Conservation (phyloP, 2,329 filamentous ascomycete species). For the Escovopsis sp. region DNA sequence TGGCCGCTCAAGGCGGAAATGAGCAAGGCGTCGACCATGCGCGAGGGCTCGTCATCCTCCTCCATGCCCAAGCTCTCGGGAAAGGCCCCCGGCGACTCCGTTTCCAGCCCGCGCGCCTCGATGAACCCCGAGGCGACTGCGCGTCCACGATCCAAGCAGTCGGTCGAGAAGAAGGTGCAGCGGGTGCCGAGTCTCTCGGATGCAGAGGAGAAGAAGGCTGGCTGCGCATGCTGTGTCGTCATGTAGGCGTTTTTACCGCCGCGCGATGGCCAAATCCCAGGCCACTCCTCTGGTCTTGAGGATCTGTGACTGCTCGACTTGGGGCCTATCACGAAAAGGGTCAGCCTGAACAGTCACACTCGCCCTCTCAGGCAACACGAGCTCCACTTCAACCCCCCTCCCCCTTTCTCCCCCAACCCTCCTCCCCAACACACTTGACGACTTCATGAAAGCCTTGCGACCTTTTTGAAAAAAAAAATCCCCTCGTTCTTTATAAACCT, state of each 20-base stretch:
- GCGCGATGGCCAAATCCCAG: no score
- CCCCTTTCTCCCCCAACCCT: background rate
- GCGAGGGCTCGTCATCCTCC: constrained; percentile 38
- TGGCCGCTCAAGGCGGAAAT: constrained; percentile 40
- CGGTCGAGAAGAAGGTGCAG: constrained; percentile 7
- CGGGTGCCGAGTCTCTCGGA: constrained; percentile 11
- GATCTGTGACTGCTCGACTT: no score
- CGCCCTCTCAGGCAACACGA: no score
- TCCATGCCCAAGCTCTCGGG: constrained; percentile 45
- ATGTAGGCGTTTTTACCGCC: constrained; percentile 23
- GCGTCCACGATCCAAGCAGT: constrained; percentile 10
- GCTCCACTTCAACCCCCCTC: background rate
- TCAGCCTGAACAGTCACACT: no score
- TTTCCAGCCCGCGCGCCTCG: constrained; percentile 33
- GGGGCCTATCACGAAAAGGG: no score
- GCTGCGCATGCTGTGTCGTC: constrained; percentile 37
- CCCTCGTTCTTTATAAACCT: constrained; percentile 2
- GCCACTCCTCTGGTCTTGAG: no score
- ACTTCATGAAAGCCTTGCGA: constrained; percentile 5
- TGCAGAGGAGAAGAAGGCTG: constrained; percentile 24
- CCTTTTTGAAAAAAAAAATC: background rate
- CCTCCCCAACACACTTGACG: constrained; percentile 1
- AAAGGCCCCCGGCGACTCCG: constrained; percentile 17
- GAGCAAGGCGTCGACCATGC: constrained; percentile 31
- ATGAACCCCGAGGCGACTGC: constrained; percentile 19